Evolutionary conservation across 2,329 filamentous ascomycete genomes (phyloP).

Genomic region (Aspergillus bombycis): DNA sequence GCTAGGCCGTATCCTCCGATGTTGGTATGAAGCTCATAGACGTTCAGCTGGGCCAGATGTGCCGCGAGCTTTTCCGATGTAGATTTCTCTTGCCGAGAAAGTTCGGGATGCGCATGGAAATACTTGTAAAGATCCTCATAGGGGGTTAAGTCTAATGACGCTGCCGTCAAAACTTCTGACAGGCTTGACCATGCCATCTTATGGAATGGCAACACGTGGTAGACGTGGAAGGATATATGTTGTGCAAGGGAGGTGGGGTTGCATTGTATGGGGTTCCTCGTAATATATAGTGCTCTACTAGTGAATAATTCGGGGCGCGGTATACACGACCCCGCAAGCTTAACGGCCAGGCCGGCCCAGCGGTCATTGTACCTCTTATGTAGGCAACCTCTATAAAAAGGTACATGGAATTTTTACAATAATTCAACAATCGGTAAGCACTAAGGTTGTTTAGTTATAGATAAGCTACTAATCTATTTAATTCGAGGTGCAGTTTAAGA

Average conservation of each 20-base stretch:
- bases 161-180: constrained; percentile 24
- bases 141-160: constrained; percentile 37
- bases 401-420: no score
- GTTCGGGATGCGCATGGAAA: constrained; percentile 62
- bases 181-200: constrained; percentile 31
- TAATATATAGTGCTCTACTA: no score
- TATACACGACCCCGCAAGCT: no score
- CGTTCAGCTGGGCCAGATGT: constrained; percentile 41
- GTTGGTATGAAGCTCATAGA: constrained; percentile 44
- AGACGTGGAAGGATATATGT: background rate
- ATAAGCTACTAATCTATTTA: no score
- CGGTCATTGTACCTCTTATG: no score
- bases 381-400: no score
- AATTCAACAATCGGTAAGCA: no score
- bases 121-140: constrained; percentile 63
- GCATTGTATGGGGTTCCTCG: background rate
- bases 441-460: no score
- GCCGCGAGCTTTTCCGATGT: constrained; percentile 54
- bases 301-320: no score
- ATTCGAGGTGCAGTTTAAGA: no score
- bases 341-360: no score
- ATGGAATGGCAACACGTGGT: background rate
- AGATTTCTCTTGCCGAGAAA: constrained; percentile 59
- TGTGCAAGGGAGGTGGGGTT: background rate
- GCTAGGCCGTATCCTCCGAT: constrained; percentile 52